A percentile compares a stretch with the other conserved stretches of the same genome.
Evolutionary conservation across 2,329 filamentous ascomycete species (phyloP).

Genomic region (Claviceps purpurea): DNA sequence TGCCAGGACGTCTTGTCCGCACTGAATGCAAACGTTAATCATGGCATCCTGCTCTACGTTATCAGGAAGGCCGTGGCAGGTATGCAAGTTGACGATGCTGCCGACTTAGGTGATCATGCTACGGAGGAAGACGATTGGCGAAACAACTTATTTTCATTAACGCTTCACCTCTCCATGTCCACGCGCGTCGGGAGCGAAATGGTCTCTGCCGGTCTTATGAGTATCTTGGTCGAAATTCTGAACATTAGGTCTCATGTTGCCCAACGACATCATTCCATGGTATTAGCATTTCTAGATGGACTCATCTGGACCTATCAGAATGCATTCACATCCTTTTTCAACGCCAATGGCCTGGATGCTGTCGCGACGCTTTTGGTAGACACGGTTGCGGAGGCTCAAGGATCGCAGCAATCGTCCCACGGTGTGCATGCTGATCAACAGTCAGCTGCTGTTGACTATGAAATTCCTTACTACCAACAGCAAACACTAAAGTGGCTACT

Average conservation of each 20-base stretch:
- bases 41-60: slow-evolving; percentile 86
- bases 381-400: slow-evolving; percentile 58
- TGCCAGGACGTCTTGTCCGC: slow-evolving; percentile 74
- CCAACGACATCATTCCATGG: slow-evolving; percentile 68
- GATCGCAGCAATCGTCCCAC: slow-evolving; percentile 50
- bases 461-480: slow-evolving; percentile 85
- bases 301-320: slow-evolving; percentile 77
- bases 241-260: slow-evolving; percentile 70
- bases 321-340: slow-evolving; percentile 72
- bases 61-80: slow-evolving; percentile 81
- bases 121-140: slow-evolving; percentile 78
- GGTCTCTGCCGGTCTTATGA: slow-evolving; percentile 78
- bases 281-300: slow-evolving; percentile 77
- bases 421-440: slow-evolving; percentile 57
- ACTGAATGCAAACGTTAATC: slow-evolving; percentile 91
- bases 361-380: slow-evolving; percentile 77
- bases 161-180: slow-evolving; percentile 65
- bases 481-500: slow-evolving; percentile 87
- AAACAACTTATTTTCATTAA: slow-evolving; percentile 75
- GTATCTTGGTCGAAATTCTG: slow-evolving; percentile 79
- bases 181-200: slow-evolving; percentile 69
- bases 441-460: slow-evolving; percentile 80
- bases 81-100: slow-evolving; percentile 45
- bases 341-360: slow-evolving; percentile 73
- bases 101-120: slow-evolving; percentile 44